Base-by-base conservation (phyloP, 257 asterid species). In the Solanum piurae region DNA sequence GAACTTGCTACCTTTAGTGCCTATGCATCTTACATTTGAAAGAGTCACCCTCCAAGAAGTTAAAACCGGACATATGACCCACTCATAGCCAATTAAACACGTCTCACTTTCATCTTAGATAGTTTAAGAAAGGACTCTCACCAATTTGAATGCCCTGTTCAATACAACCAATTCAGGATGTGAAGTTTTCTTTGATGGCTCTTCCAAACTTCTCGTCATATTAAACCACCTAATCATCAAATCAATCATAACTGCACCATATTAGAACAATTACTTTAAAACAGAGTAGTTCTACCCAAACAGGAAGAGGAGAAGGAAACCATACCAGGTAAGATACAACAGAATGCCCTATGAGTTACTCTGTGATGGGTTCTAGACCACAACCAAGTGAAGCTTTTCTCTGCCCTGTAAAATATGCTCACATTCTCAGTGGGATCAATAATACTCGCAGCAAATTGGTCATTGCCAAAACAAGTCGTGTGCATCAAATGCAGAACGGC, bases 101-200 rank as follows among this genome's bases (percentile, higher is more conserved):
- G 3, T 29, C 85, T 80, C 40, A 7, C 38, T 80, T 80, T 38
- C 68, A 80, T 80, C 29, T 27, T 46, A 14, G 40, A 16, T 46
- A 29, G 85, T 80, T 1, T 16, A 72, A 71, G 25, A n/a, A 21
- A 77, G 46, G 79, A 16, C 23, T 44, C 14, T 86, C 91, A 96
- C 98, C 98, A 94, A 77, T 93, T 94, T 94, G 89, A 91, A 89
- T 84, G 95, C 97, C 87, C 77, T 89, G 82, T 94, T 83, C 91
- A 94, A 68, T 90, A 88, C 91, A 91, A 96, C 91, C 88, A 96
- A 29, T 79, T 89, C 95, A 88, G 94, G 96, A 82, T 79, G 87
- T 31, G 91, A 20, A 58, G 90, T 84, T 88, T 93, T 92, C 86
- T 92, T 95, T 6, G 91, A 85, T 83, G 89, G 91, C 84, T 91